Evolutionary conservation across 2,329 filamentous ascomycete genomes (phyloP).

Genomic region (Epichloe gansuensis): DNA sequence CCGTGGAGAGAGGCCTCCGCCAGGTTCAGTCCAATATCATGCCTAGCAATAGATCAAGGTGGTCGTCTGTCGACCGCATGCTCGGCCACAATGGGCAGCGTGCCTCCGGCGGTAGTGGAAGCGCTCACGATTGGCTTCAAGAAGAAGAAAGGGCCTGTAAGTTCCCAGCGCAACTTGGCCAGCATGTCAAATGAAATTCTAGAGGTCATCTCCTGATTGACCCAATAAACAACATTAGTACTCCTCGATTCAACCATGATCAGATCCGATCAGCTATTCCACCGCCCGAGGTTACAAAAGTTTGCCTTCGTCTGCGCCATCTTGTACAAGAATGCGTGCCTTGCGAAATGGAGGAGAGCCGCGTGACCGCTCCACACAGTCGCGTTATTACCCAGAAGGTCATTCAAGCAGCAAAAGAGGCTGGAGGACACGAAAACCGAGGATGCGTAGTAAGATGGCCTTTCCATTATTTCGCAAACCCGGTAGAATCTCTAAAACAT

Average conservation of each 20-base stretch:
- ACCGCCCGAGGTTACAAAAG: slow-evolving; percentile 71
- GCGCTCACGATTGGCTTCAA: slow-evolving; percentile 24
- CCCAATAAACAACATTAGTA: slow-evolving; percentile 31
- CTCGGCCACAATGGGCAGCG: slow-evolving; percentile 13
- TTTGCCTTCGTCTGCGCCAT: slow-evolving; percentile 81
- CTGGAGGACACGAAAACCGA: slow-evolving; percentile 61
- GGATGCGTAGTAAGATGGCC: slow-evolving; percentile 52
- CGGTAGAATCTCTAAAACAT: not conserved
- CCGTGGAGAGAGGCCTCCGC: not conserved
- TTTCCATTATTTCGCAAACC: not conserved
- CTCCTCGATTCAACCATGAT: slow-evolving; percentile 49
- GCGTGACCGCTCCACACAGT: slow-evolving; percentile 71
- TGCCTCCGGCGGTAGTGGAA: slow-evolving; percentile 9
- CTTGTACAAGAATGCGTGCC: slow-evolving; percentile 82
- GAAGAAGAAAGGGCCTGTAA: slow-evolving; percentile 34
- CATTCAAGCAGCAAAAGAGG: slow-evolving; percentile 66
- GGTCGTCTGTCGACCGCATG: slow-evolving; percentile 20
- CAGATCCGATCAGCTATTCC: slow-evolving; percentile 55
- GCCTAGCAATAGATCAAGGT: slow-evolving; percentile 13
- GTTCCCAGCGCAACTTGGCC: slow-evolving; percentile 11
- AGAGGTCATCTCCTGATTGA: not conserved
- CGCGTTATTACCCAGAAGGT: slow-evolving; percentile 73
- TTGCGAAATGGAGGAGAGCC: slow-evolving; percentile 70
- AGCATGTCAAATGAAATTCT: not conserved
- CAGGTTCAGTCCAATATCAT: slow-evolving; percentile 3